A percentile compares a stretch with the other conserved stretches of the same genome.
Conservation (phyloP, 2,329 filamentous ascomycete species). For the Teratosphaeria zuluensis region DNA sequence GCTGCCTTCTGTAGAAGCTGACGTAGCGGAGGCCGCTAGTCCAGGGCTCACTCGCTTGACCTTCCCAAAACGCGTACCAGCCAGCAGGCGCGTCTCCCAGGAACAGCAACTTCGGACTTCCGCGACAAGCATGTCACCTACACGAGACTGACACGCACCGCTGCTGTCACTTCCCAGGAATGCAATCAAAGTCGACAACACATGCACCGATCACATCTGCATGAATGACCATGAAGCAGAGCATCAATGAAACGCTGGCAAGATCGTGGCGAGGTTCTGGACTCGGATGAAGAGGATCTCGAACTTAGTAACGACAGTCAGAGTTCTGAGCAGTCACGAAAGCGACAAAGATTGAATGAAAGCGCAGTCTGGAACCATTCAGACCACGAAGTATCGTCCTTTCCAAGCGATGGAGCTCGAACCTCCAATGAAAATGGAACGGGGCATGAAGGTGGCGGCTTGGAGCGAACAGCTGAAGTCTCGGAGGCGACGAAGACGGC, state of each 20-base stretch:
- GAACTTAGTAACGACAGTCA: constrained; percentile 15
- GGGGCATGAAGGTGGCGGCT: constrained; percentile 3
- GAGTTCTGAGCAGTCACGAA: constrained; percentile 12
- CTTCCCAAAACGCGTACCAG: neutral
- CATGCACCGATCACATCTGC: neutral
- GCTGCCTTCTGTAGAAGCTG: neutral
- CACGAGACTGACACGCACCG: neutral
- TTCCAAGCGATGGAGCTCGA: neutral
- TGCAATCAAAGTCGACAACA: neutral
- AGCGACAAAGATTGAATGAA: constrained; percentile 6
- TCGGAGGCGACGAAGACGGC: neutral
- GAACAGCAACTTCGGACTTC: neutral
- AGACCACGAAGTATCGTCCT: neutral
- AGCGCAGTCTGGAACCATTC: neutral
- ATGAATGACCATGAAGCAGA: constrained; percentile 11
- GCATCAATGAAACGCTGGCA: constrained; percentile 41
- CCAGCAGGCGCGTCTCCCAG: constrained; percentile 2
- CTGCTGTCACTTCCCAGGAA: neutral
- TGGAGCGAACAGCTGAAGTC: neutral
- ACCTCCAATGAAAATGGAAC: neutral
- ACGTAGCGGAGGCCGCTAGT: constrained; percentile 1
- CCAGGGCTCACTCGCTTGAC: neutral
- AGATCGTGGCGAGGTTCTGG: constrained; percentile 39
- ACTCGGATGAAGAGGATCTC: constrained; percentile 42
- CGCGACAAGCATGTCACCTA: neutral